These are phyloP conservation scores for Parsonsia alboflavescens DNA, from an alignment of 257 asterid species.

Conservation along the genomic window DNA sequence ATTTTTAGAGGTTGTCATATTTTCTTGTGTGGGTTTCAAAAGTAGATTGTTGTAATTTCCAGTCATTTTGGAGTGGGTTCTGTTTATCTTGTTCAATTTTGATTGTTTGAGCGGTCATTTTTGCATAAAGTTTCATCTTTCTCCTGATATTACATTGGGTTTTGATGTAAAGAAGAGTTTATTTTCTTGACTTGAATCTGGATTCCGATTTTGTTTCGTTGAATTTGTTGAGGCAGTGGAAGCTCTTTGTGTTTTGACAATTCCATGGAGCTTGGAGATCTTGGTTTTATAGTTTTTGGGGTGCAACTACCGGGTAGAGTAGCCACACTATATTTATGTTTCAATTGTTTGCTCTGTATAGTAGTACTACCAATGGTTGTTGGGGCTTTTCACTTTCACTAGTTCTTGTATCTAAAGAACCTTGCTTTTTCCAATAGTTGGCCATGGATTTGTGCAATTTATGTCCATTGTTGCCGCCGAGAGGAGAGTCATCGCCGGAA, in stretches of 20 bases:
- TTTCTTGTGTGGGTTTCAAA: background rate
- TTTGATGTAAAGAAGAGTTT: background rate
- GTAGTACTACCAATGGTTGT: background rate
- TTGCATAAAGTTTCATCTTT: too few species aligned
- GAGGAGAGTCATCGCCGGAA: too few species aligned
- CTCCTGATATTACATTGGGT: background rate
- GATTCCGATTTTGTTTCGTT: background rate
- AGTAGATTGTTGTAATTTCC: background rate
- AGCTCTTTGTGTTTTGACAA: background rate
- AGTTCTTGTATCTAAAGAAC: background rate
- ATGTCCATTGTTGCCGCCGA: too few species aligned
- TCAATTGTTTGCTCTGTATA: background rate
- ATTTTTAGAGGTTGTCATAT: background rate
- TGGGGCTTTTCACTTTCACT: background rate
- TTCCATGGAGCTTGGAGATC: background rate
- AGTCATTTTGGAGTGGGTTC: too few species aligned
- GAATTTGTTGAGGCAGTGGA: background rate
- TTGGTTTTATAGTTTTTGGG: constrained; percentile 1
- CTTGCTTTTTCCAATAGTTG: background rate
- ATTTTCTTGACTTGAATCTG: background rate
- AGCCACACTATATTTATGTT: background rate
- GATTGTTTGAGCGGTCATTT: too few species aligned
- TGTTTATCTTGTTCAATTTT: too few species aligned
- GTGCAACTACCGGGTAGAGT: background rate
- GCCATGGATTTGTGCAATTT: too few species aligned